phyloP scores from a whole-genome alignment of 805 yeast species.

The Priceomyces castillae region DNA sequence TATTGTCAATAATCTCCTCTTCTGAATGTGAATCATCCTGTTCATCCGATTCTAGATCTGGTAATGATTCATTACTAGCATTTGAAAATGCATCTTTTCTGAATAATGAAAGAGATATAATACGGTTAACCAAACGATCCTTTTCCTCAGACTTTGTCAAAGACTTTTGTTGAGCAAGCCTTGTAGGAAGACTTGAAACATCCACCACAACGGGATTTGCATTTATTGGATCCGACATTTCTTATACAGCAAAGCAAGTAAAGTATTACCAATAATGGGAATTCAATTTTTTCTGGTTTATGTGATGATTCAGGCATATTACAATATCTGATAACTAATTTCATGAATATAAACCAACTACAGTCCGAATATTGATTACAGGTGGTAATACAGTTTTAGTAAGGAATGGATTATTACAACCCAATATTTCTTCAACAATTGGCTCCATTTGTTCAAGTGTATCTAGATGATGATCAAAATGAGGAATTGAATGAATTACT shows the following conservation, averaged over 20 bases:
- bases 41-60: conserved; percentile 5
- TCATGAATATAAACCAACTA: too few species aligned
- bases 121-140: conserved; percentile 6
- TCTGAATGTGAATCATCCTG: conserved; percentile 2
- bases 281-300: neutral
- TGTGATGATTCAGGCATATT: neutral
- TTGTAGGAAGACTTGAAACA: conserved; percentile 69
- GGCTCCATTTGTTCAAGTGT: conserved; percentile 31
- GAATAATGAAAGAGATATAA: conserved; percentile 32
- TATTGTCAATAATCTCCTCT: conserved; percentile 14
- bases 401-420: conserved; percentile 34
- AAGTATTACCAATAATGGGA: too few species aligned
- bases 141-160: conserved; percentile 4
- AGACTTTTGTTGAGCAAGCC: conserved; percentile 30
- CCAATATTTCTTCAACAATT: conserved; percentile 26
- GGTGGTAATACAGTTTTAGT: neutral
- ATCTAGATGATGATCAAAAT: conserved; percentile 11
- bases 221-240: conserved; percentile 80
- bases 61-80: neutral
- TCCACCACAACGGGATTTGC: conserved; percentile 89
- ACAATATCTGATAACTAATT: too few species aligned
- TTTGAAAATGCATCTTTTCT: neutral
- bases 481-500: conserved; percentile 7
- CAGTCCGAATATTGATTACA: too few species aligned
- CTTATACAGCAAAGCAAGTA: neutral